Evolutionary conservation across 495 filamentous ascomycete genomes (phyloP).

Genomic region (Tricharina praecox): DNA sequence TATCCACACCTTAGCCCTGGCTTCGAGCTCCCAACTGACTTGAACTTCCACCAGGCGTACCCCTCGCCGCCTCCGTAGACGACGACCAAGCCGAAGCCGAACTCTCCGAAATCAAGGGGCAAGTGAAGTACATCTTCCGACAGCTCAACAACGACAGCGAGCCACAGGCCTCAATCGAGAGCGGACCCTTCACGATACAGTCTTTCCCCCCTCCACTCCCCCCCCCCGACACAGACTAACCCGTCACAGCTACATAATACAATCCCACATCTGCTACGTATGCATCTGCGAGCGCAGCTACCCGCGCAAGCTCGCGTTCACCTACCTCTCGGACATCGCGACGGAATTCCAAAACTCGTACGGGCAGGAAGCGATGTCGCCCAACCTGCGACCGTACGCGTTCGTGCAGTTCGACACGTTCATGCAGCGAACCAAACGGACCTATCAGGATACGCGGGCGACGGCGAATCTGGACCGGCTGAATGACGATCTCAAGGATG

Average conservation of each 20-base stretch:
- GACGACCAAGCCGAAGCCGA: slow-evolving; percentile 67
- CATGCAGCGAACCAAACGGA: slow-evolving; percentile 79
- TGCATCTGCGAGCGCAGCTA: slow-evolving; percentile 86
- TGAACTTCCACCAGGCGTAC: slow-evolving; percentile 46
- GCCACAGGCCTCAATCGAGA: slow-evolving; percentile 81
- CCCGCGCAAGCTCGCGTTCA: slow-evolving; percentile 95
- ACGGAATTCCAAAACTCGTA: slow-evolving; percentile 86
- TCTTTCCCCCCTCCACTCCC: slow-evolving; percentile 35
- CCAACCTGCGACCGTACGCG: slow-evolving; percentile 72
- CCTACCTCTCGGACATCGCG: slow-evolving; percentile 84
- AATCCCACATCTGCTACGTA: slow-evolving; percentile 67
- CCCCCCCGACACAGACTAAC: neutral
- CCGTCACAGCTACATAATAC: slow-evolving; percentile 58
- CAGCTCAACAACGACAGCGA: slow-evolving; percentile 74
- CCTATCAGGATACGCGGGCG: slow-evolving; percentile 85
- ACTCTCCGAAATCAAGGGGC: slow-evolving; percentile 72
- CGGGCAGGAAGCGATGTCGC: slow-evolving; percentile 50
- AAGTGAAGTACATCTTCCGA: slow-evolving; percentile 78
- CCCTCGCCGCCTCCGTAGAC: slow-evolving; percentile 89
- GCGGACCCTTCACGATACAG: slow-evolving; percentile 73
- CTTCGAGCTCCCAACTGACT: neutral
- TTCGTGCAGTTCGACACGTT: slow-evolving; percentile 98
- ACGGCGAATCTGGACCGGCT: slow-evolving; percentile 72
- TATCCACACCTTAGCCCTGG: slow-evolving; percentile 29
- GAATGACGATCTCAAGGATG: slow-evolving; percentile 91